Conservation (phyloP, 2,329 filamentous ascomycete species). For the Geosmithia flava region DNA sequence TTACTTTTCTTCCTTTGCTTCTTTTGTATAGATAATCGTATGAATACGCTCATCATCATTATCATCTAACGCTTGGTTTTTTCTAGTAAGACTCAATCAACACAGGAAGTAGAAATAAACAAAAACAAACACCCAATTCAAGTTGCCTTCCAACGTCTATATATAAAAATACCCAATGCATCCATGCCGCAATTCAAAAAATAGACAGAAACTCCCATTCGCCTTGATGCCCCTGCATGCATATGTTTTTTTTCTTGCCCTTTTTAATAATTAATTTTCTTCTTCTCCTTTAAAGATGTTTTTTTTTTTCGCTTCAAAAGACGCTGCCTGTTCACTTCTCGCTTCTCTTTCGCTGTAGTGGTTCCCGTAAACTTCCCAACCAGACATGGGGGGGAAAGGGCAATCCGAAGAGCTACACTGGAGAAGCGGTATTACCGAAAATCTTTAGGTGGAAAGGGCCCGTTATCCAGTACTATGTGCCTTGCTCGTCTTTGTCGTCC, state of each 20-base stretch:
- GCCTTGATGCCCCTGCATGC: background rate
- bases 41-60: background rate
- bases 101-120: background rate
- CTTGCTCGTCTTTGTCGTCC: conserved; percentile 5
- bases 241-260: too few relatives aligned
- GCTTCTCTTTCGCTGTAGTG: too few relatives aligned
- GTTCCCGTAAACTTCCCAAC: too few relatives aligned
- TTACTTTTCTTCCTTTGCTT: background rate
- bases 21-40: background rate
- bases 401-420: too few relatives aligned
- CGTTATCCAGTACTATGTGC: background rate
- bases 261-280: background rate
- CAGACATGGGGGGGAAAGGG: too few relatives aligned
- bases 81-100: background rate
- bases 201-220: background rate
- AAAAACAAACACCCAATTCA: background rate
- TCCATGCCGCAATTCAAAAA: background rate
- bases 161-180: background rate
- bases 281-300: background rate
- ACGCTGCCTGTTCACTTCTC: too few relatives aligned
- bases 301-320: too few relatives aligned
- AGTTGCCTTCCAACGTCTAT: background rate
- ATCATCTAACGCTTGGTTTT: background rate
- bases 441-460: too few relatives aligned
- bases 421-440: too few relatives aligned